Base-by-base conservation (phyloP, 108 stramenopile genomes). In the Epithemia pelagica region DNA sequence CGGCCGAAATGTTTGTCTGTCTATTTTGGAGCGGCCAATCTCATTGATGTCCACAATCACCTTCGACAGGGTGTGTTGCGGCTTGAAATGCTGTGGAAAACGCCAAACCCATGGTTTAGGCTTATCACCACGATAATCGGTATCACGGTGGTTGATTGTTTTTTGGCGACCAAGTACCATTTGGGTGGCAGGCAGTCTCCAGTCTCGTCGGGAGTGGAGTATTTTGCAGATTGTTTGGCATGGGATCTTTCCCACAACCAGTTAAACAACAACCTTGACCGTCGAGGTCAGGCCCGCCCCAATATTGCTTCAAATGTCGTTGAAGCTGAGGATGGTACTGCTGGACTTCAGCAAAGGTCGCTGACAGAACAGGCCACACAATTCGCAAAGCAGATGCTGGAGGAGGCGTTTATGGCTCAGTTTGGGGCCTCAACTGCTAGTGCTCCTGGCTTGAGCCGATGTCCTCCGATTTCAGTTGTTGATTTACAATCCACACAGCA, bases 71-170 rank as follows among this genome's bases (percentile, higher is more conserved):
- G 37, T 46, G 5, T 46, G 37, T 64, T 75, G 23, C 37, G 23
- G 1, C 59, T 75, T 21, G 74, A 75, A 32, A 59, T 60, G 23
- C 64, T 32, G 30, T 46, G 37, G 37, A 5, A 15, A 10, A 46
- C 37, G 37, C 37, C 37, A 46, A 46, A 46, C 15, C 37, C 37
- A 5, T 46, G 37, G 37, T 46, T 46, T 15, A 5, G 37, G 37
- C 15, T 46, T 5, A 10, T 46, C 10, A 10, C 10, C 37, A 46
- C 37, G 10, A 46, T 46, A 10, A 15, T 46, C 37, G 15, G 37
- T 5, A 10, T 46, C 10, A 46, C 37, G 5, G 37, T 46, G 37
- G 37, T 46, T 46, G 37, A 46, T 46, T 46, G 37, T 46, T 46
- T 10, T 46, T 10, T 10, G 5, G 37, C 37, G 10, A 10, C 15